Evolutionary conservation across 164 flowering plant genomes (phyloP), one percentile per base, ranked within the genome.

Genomic region (Houttuynia cordata): DNA sequence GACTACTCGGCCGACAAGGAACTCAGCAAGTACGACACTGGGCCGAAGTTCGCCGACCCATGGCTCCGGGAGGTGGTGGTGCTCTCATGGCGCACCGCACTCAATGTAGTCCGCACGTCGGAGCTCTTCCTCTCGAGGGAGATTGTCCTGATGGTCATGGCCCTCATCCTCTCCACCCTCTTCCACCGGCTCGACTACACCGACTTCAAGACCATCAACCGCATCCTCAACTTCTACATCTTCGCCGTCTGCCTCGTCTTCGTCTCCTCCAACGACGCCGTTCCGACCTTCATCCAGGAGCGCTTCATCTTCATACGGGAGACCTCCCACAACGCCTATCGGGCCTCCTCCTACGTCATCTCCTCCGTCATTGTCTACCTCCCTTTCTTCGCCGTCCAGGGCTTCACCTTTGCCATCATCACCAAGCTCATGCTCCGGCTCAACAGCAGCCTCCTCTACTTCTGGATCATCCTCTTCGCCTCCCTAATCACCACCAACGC

Each of bases 261-360:
- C 80, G 84, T 83, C 62, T 84, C 95, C 41, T 87, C 91, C 49
- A 83, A 84, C 30, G 91, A 84, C 41, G 95, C 95, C 0, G 88
- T 87, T 58, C 95, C 95, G 12, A 81, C 88, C 0, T 87, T 87
- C 73, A 84, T 87, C 67, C 87, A 83, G 67, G 91, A 87, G 65
- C 55, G 95, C 8, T 87, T 81, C 79, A 87, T 84, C 70, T 87
- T 87, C 81, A 83, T 87, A 23, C 62, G 88, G 39, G 94, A 87
- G 63, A 81, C 87, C 13, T 79, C 90, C 50, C 88, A 87, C 75
- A 84, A 87, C n/a, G 87, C 91, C 5, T 83, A 84, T 56, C 80
- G 87, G 6, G 85, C 90, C 18, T 84, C 91, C 10, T 77, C 94
- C 14, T 87, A 83, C 22, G 87, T 87, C 55, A 69, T 80, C 60